phyloP scores from a whole-genome alignment of 805 yeast genomes.

The Ogataea paraovalis region DNA sequence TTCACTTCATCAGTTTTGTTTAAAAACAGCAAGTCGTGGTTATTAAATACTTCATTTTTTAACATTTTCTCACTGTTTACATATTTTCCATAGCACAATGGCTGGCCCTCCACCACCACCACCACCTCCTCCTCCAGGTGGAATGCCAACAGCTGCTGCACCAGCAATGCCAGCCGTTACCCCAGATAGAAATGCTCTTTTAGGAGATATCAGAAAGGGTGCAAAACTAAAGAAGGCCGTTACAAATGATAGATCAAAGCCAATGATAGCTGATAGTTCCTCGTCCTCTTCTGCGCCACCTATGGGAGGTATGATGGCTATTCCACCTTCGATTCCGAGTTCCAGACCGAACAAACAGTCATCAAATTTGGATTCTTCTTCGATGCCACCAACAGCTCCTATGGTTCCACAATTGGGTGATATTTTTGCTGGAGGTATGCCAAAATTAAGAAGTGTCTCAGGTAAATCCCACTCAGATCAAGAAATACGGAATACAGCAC shows the following conservation, averaged over 20 bases:
- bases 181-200: slow-evolving; percentile 49
- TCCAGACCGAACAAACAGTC: slow-evolving; percentile 8
- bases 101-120: slow-evolving; percentile 59
- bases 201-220: slow-evolving; percentile 83
- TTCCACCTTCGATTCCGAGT: slow-evolving; percentile 27
- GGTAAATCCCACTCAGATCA: slow-evolving; percentile 13
- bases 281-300: slow-evolving; percentile 13
- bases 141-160: slow-evolving; percentile 32
- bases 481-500: slow-evolving; percentile 12
- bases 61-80: neutral
- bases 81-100: slow-evolving; percentile 20
- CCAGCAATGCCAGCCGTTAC: slow-evolving; percentile 26
- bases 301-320: slow-evolving; percentile 11
- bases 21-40: neutral
- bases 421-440: slow-evolving; percentile 76
- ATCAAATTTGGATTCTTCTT: slow-evolving; percentile 1
- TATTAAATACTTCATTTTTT: neutral
- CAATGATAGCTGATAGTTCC: slow-evolving; percentile 40
- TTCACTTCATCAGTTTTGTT: too few relatives aligned
- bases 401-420: slow-evolving; percentile 55
- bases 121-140: slow-evolving; percentile 40
- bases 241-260: slow-evolving; percentile 67
- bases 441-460: slow-evolving; percentile 51
- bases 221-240: slow-evolving; percentile 52
- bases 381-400: slow-evolving; percentile 29